Evolutionary conservation across 1,139 yeast species (phyloP).

Genomic region (Zygosaccharomyces sapae): DNA sequence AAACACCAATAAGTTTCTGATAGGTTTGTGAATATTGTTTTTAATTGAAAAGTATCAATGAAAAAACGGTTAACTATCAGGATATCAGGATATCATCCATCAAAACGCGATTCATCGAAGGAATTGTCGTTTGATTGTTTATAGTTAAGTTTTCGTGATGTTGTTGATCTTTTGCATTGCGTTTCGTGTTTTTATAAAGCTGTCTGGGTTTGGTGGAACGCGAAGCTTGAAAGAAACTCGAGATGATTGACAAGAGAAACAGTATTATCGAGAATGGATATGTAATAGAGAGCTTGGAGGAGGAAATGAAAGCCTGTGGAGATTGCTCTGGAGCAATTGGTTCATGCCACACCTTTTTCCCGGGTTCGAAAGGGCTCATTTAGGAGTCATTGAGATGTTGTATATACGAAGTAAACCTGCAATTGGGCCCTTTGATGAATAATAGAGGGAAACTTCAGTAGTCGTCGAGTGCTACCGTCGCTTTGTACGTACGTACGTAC

Average conservation of each 20-base stretch:
- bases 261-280: neutral
- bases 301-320: neutral
- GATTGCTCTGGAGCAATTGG: no score
- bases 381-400: no score
- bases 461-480: neutral
- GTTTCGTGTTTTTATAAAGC: constrained; percentile 6
- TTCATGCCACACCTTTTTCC: no score
- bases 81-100: neutral
- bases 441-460: neutral
- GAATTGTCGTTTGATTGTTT: neutral
- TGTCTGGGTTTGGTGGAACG: constrained; percentile 10
- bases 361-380: no score
- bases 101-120: neutral
- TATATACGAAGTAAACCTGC: no score
- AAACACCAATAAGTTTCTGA: no score
- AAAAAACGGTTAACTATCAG: neutral
- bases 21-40: no score
- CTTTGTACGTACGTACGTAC: constrained; percentile 1
- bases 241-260: neutral
- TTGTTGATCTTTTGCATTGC: neutral
- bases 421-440: no score
- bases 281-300: neutral
- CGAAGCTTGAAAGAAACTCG: neutral
- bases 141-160: neutral
- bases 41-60: no score